Evolutionary conservation across 306 rosid species (phyloP).

Genomic region (Arachis stenosperma): DNA sequence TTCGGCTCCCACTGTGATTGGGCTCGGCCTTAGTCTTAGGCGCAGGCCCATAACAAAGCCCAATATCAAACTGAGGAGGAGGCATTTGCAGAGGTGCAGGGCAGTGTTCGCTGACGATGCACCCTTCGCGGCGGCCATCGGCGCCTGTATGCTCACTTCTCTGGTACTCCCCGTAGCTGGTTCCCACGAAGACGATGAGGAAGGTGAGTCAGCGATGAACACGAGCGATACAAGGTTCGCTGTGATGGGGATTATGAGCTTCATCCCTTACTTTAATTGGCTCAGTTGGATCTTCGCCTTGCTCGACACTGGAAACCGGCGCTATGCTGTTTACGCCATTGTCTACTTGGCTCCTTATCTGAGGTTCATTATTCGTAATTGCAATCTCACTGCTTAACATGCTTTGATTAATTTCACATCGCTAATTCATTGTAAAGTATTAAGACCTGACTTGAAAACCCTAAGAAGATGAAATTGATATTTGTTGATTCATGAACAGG

Average conservation of each 20-base stretch:
- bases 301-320: constrained; percentile 79
- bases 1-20: neutral
- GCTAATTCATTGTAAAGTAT: neutral
- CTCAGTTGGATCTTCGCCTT: constrained; percentile 97
- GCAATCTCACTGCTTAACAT: neutral
- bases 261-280: constrained; percentile 98
- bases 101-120: constrained; percentile 71
- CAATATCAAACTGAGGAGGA: neutral
- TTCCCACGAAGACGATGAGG: constrained; percentile 51
- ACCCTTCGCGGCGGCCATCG: constrained; percentile 82
- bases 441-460: neutral
- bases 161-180: constrained; percentile 56
- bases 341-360: constrained; percentile 84
- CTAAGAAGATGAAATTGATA: constrained; percentile 8
- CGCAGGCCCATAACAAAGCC: neutral
- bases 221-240: constrained; percentile 74
- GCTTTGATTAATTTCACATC: neutral
- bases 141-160: constrained; percentile 79
- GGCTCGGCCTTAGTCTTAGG: constrained; percentile 32
- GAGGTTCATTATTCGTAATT: constrained; percentile 51
- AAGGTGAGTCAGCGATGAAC: constrained; percentile 54
- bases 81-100: constrained; percentile 30
- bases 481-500: constrained; percentile 50
- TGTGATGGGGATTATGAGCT: constrained; percentile 78
- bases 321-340: constrained; percentile 76